Evolutionary conservation across 2,329 filamentous ascomycete species (phyloP).

Genomic region (Fusarium sp.): DNA sequence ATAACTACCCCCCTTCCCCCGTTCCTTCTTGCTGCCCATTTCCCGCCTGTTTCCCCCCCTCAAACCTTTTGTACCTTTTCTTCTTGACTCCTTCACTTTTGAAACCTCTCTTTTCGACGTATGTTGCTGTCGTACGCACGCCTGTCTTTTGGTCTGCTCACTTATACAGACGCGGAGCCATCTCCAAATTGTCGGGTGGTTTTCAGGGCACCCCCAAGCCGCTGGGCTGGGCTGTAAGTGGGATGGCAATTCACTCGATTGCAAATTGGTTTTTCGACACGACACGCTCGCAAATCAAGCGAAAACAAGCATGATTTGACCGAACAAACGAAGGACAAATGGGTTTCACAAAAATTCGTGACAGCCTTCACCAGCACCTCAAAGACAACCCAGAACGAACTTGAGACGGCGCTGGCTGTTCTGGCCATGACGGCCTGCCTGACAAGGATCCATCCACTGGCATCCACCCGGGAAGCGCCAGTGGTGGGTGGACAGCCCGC

Average conservation of each 20-base stretch:
- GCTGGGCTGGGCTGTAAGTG: conserved; percentile 28
- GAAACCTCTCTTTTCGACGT: conserved; percentile 19
- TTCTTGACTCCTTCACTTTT: conserved; percentile 11
- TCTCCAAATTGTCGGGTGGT: conserved; percentile 31
- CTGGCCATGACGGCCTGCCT: conserved; percentile 41
- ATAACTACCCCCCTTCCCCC: conserved; percentile 50
- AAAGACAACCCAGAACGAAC: conserved; percentile 29
- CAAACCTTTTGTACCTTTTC: conserved; percentile 27
- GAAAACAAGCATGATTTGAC: conserved; percentile 1
- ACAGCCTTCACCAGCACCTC: conserved; percentile 32
- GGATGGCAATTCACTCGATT: conserved; percentile 5
- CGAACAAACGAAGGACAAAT: conserved; percentile 4
- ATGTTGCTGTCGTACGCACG: conserved; percentile 34
- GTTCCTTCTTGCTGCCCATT: conserved; percentile 43
- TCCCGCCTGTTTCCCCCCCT: conserved; percentile 41
- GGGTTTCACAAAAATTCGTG: conserved; percentile 16
- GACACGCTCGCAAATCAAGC: conserved; percentile 6
- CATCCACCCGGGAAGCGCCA: conserved; percentile 45
- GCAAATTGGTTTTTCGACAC: background rate
- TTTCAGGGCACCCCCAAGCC: conserved; percentile 33
- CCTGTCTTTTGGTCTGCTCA: conserved; percentile 28
- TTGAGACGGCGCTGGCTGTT: conserved; percentile 42
- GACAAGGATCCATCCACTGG: conserved; percentile 40
- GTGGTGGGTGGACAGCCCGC: conserved; percentile 42
- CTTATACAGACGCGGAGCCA: conserved; percentile 37